Conservation (phyloP, 176 grass and related monocot species). For the Rhynchospora pubera region DNA sequence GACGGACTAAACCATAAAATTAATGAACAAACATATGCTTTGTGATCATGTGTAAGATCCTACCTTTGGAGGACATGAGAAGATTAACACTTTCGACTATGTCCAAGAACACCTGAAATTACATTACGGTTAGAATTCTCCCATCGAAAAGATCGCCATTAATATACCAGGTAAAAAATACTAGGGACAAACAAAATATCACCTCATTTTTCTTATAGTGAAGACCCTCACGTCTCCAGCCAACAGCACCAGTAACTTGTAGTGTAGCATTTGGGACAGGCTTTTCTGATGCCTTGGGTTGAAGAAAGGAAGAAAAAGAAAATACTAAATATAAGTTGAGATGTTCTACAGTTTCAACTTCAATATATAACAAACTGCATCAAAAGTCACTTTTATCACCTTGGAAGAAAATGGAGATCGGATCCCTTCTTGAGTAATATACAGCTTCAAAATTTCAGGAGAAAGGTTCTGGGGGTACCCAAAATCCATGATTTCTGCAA, state of each 20-base stretch:
- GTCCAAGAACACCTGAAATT: conserved; percentile 93
- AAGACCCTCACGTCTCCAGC: conserved; percentile 99
- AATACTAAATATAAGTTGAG: conserved; percentile 17
- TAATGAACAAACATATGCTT: not conserved
- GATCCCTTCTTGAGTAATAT: conserved; percentile 97
- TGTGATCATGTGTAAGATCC: not conserved
- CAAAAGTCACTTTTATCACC: conserved; percentile 29
- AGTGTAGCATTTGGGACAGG: conserved; percentile 95
- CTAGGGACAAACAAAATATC: not conserved
- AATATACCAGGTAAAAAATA: not conserved
- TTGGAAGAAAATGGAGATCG: conserved; percentile 97
- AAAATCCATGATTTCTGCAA: conserved; percentile 98
- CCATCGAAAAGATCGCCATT: not conserved
- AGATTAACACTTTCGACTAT: conserved; percentile 99
- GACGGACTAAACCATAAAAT: conserved; percentile 1
- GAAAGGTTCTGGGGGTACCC: conserved; percentile 99
- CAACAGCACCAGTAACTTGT: conserved; percentile 97
- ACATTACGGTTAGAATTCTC: conserved; percentile 16
- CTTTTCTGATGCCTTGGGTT: conserved; percentile 72
- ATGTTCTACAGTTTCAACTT: conserved; percentile 10
- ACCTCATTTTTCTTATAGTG: conserved; percentile 99
- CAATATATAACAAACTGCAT: not conserved
- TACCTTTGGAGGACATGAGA: conserved; percentile 99
- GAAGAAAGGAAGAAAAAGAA: conserved; percentile 12
- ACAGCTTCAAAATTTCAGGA: conserved; percentile 96